A percentile compares a stretch with the other conserved stretches of the same genome.
Evolutionary conservation across 306 rosid genomes (phyloP).

Genomic region (Sophora flavescens): DNA sequence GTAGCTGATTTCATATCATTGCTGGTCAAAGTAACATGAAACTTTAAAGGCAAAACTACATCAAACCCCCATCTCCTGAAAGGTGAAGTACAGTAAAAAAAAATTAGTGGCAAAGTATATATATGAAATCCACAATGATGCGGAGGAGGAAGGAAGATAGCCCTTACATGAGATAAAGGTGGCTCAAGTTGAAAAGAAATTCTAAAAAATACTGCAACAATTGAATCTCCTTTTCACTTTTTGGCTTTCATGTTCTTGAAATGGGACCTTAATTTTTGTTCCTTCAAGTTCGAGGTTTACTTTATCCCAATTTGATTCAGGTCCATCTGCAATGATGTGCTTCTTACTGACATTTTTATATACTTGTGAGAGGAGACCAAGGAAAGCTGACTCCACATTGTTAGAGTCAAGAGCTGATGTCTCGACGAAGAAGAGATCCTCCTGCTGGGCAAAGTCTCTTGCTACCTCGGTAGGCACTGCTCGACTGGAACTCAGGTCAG

Average conservation of each 20-base stretch:
- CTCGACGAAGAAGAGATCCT: conserved; percentile 86
- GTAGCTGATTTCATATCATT: neutral
- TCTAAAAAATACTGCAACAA: conserved; percentile 71
- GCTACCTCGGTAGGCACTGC: conserved; percentile 81
- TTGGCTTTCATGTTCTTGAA: conserved; percentile 56
- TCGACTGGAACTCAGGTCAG: conserved; percentile 75
- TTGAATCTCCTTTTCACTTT: conserved; percentile 53
- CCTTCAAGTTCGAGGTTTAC: conserved; percentile 79
- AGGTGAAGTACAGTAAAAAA: conserved; percentile 14
- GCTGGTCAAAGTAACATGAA: conserved; percentile 2
- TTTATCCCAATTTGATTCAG: conserved; percentile 61
- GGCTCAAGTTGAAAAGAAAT: conserved; percentile 26
- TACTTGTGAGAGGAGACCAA: conserved; percentile 80
- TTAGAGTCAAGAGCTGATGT: conserved; percentile 92
- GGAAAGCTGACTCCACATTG: conserved; percentile 86
- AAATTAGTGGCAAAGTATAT: neutral
- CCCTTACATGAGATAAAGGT: conserved; percentile 46
- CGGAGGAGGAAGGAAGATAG: conserved; percentile 9
- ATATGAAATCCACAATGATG: conserved; percentile 12
- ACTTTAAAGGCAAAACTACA: conserved; percentile 13
- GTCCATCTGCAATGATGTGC: conserved; percentile 67
- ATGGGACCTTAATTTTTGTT: conserved; percentile 61
- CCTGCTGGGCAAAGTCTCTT: conserved; percentile 75
- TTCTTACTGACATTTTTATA: conserved; percentile 71
- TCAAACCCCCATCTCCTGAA: neutral